Base-by-base conservation (phyloP, 352 stramenopile genomes). In the Phytopythium ostracodes region DNA sequence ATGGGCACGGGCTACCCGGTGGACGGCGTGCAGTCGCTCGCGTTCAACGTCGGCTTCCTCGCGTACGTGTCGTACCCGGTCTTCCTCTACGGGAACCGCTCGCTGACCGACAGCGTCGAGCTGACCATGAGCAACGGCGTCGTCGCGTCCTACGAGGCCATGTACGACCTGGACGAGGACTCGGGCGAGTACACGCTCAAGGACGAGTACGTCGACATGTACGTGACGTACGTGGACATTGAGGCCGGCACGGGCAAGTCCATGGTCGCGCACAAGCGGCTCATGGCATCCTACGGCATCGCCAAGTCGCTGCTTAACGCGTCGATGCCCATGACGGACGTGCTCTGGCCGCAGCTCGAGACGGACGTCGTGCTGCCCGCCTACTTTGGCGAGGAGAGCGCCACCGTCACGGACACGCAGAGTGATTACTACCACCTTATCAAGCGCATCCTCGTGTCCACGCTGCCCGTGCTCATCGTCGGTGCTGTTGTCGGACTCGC, bases 231-330 rank as follows among this genome's bases (percentile, higher is more conserved):
- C n/a, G 63, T 89, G 25, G 83, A 91, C 65, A 72, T 92, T 6
- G 81, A 92, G 58, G 67, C 77, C n/a, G 77, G 72, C 24, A 87
- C 78, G 20, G 83, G 83, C 31, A 86, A 91, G 75, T 83, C 83
- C 56, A 87, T 92, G 77, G 65, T 69, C 46, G 83, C 81, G 1
- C 64, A 61, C 62, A 90, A 92, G 74, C 79, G 81, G 17, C 70
- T 85, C 33, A 63, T 77, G 71, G 71, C 81, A 38, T 85, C 77
- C 50, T 89, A 88, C 56, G 70, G 81, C 6, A 27, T 91, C 11
- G 67, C 70, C 11, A 59, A 69, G 17, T 91, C 83, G 18, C 63
- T 57, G n/a, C 56, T 66, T 25, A 70, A 77, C n/a, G 17, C 58
- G 22, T 71, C 71, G 22, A 47, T 61, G 1, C 68, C 79, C 43